Conservation (phyloP, 2,329 filamentous ascomycete species). For the Colletotrichum siamense region DNA sequence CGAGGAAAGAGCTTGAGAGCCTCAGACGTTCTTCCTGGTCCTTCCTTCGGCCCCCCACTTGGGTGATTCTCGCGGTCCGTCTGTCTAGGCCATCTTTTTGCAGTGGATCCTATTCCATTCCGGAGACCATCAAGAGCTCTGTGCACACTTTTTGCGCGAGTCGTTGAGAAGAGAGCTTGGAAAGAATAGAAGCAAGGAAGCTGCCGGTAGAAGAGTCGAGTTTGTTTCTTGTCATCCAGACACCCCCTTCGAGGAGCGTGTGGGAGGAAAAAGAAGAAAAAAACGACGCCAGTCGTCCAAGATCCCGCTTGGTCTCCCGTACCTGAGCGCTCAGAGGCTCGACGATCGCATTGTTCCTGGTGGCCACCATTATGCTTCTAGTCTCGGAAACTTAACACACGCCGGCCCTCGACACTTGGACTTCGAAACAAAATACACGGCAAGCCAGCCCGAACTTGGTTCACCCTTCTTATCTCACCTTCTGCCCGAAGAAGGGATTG, state of each 20-base stretch:
- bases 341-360: constrained; percentile 26
- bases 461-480: constrained; percentile 26
- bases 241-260: neutral
- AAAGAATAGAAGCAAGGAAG: constrained; percentile 18
- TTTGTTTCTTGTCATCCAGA: constrained; percentile 23
- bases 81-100: constrained; percentile 15
- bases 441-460: constrained; percentile 31
- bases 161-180: neutral
- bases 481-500: constrained; percentile 26
- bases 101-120: constrained; percentile 17
- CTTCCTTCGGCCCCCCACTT: constrained; percentile 21
- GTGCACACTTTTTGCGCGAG: constrained; percentile 19
- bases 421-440: constrained; percentile 36
- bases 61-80: constrained; percentile 23
- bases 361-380: constrained; percentile 32
- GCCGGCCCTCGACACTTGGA: constrained; percentile 33
- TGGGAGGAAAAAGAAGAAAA: neutral
- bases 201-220: constrained; percentile 8
- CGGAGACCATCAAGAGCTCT: constrained; percentile 20
- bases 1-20: constrained; percentile 1
- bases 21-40: constrained; percentile 16
- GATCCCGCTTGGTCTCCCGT: constrained; percentile 23
- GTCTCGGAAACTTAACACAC: constrained; percentile 38
- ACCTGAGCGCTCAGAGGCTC: constrained; percentile 25
- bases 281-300: constrained; percentile 21